A percentile compares a stretch with the other conserved stretches of the same genome.
Conservation (phyloP, 2,329 filamentous ascomycete species). For the Cryphonectria parasitica region DNA sequence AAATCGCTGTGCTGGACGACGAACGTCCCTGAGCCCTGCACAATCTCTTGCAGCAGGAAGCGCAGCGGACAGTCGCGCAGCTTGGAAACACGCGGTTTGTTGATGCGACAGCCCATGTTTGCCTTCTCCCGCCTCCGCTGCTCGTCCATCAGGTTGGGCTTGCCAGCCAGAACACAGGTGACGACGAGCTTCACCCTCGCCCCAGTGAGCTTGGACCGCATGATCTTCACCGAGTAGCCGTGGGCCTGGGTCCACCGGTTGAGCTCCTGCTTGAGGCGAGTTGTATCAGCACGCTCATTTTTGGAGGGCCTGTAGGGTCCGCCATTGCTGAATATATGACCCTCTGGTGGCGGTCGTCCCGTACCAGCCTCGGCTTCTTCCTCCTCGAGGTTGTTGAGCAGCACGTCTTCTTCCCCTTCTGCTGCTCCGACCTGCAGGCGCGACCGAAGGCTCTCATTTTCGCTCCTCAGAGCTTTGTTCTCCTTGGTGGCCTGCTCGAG, state of each 20-base stretch:
- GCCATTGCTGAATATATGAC: slow-evolving; percentile 27
- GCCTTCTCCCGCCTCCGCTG: slow-evolving; percentile 15
- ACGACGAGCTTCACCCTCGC: slow-evolving; percentile 30
- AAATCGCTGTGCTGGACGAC: slow-evolving; percentile 21
- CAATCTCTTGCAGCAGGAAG: slow-evolving; percentile 26
- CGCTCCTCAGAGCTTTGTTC: slow-evolving; percentile 19
- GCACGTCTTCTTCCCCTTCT: slow-evolving; percentile 15
- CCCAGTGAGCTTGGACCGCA: slow-evolving; percentile 25
- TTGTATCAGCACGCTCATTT: slow-evolving; percentile 10
- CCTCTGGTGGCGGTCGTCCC: slow-evolving; percentile 26
- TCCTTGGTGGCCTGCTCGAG: slow-evolving; percentile 23
- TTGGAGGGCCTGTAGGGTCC: slow-evolving; percentile 19
- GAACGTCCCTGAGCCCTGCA: slow-evolving; percentile 22
- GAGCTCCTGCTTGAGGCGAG: slow-evolving; percentile 22
- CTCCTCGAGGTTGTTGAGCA: slow-evolving; percentile 10
- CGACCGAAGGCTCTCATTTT: slow-evolving; percentile 24
- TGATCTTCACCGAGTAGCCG: slow-evolving; percentile 27
- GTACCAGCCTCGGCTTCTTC: slow-evolving; percentile 13
- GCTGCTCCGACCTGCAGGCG: slow-evolving; percentile 15
- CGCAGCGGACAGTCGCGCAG: slow-evolving; percentile 25
- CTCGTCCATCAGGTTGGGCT: slow-evolving; percentile 17
- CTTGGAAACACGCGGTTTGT: slow-evolving; percentile 24
- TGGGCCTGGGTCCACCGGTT: slow-evolving; percentile 28
- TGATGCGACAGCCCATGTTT: slow-evolving; percentile 16
- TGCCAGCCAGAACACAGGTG: slow-evolving; percentile 20